Base-by-base conservation (phyloP, 192 early-diverging fungal genomes). In the Cetraspora pellucida region DNA sequence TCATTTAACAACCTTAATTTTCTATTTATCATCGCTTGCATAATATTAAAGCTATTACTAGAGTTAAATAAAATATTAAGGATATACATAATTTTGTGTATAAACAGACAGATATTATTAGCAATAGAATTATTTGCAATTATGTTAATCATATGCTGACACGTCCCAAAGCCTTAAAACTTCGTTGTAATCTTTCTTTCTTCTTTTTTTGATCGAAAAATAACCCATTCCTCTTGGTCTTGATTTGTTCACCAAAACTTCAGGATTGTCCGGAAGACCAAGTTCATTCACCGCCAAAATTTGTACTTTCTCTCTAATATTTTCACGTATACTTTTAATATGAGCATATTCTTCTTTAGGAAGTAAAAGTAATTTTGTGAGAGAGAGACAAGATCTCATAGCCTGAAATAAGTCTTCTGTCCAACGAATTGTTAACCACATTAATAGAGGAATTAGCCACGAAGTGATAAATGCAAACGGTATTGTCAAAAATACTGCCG, bases 361-460 rank as follows among this genome's bases (percentile, higher is more conserved):
- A 63, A 83, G 76, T 46, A 80, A 78, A 28, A 83, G 3, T 49
- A 83, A 59, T 4, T 79, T 75, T 28, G 80, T 37, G 8, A 80
- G 30, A 16, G 77, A 76, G 4, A 83, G 46, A 46, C 77, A 78
- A n/a, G 82, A 83, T 23, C 80, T 83, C 3, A 78, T 52, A 21
- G 80, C 76, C 27, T 83, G 82, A 31, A 79, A 77, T 49, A 83
- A 43, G 37, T 83, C 82, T 66, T 83, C 82, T 9, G 80, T 74
- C 82, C 82, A 83, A 4, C 82, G 67, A 60, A 83, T 83, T 23
- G 82, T 83, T 75, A 83, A 77, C 82, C 82, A 83, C 82, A 83
- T 83, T 1, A 83, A 52, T 10, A 80, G 37, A 44, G 80, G 69
- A 21, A 83, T 80, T 27, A 74, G 70, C 30, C 79, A 79, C n/a